phyloP scores from a whole-genome alignment of 2,329 filamentous ascomycete genomes.

The Plenodomus tracheiphilus region DNA sequence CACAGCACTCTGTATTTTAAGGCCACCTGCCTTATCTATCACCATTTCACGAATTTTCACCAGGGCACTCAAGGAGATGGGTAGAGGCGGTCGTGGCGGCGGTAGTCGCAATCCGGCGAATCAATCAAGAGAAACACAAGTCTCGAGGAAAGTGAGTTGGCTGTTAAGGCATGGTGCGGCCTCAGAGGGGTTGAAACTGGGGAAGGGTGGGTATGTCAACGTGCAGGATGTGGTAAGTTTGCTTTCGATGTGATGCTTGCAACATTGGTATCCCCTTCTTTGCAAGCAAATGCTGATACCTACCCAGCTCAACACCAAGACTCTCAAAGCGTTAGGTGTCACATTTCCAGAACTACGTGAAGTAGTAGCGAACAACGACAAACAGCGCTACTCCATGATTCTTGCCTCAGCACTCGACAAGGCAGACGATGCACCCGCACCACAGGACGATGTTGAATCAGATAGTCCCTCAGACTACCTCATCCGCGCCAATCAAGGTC shows the following conservation, averaged over 20 bases:
- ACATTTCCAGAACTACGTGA: conserved; percentile 73
- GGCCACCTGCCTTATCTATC: background rate
- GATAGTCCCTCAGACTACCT: conserved; percentile 69
- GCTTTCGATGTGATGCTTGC: background rate
- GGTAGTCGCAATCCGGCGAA: conserved; percentile 43
- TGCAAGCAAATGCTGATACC: conserved; percentile 2
- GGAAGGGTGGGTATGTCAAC: conserved; percentile 63
- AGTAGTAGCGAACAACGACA: conserved; percentile 76
- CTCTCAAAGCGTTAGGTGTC: conserved; percentile 70
- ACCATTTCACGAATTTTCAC: conserved; percentile 26
- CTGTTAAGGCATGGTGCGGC: conserved; percentile 65
- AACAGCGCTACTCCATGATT: conserved; percentile 86
- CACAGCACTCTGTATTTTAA: background rate
- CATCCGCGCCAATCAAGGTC: conserved; percentile 95
- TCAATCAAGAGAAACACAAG: conserved; percentile 47
- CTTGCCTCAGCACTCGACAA: conserved; percentile 45
- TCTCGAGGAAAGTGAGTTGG: conserved; percentile 56
- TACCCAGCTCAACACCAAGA: conserved; percentile 59
- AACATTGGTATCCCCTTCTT: background rate
- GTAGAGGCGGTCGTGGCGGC: conserved; percentile 37
- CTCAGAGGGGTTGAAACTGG: conserved; percentile 62
- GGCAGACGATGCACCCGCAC: conserved; percentile 2
- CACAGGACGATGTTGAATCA: conserved; percentile 15
- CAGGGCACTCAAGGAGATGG: conserved; percentile 20
- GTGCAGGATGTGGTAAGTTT: conserved; percentile 60